These are phyloP conservation scores for Acacia pycnantha DNA, from an alignment of 331 rosid genomes.

Conservation along the genomic window DNA sequence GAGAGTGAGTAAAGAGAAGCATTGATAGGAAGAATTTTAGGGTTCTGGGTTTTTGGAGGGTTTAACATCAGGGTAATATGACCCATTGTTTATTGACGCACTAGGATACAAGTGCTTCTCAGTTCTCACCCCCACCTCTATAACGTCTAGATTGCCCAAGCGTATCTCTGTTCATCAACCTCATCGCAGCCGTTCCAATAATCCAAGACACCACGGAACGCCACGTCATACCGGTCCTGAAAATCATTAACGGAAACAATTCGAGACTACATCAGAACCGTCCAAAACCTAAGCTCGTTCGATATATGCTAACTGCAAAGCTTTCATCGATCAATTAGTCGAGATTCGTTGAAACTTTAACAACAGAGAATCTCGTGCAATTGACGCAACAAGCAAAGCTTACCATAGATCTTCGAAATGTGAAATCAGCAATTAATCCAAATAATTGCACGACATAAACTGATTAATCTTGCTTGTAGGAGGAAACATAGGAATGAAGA, in stretches of 20 bases:
- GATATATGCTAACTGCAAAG: background rate
- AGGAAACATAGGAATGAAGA: background rate
- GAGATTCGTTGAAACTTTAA: background rate
- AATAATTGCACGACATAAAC: background rate
- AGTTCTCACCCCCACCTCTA: background rate
- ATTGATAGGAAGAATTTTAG: conserved; percentile 16
- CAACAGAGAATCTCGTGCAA: background rate
- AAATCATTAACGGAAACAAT: background rate
- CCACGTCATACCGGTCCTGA: background rate
- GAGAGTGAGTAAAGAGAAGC: conserved; percentile 7
- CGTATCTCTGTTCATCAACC: background rate
- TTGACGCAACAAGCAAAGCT: background rate
- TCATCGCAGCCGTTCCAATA: background rate
- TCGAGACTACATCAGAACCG: background rate
- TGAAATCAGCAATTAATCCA: background rate
- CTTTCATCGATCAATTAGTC: background rate
- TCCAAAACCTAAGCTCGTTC: background rate
- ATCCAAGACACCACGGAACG: background rate
- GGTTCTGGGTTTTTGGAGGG: conserved; percentile 61
- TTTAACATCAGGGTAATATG: conserved; percentile 41
- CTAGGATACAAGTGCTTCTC: background rate
- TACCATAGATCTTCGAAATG: background rate
- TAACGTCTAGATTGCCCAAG: background rate
- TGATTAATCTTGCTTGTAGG: background rate
- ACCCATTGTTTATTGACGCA: conserved; percentile 25